Evolutionary conservation across 2,329 filamentous ascomycete species (phyloP), one percentile per base, ranked within the genome.

Genomic region (Macrophomina phaseolina): DNA sequence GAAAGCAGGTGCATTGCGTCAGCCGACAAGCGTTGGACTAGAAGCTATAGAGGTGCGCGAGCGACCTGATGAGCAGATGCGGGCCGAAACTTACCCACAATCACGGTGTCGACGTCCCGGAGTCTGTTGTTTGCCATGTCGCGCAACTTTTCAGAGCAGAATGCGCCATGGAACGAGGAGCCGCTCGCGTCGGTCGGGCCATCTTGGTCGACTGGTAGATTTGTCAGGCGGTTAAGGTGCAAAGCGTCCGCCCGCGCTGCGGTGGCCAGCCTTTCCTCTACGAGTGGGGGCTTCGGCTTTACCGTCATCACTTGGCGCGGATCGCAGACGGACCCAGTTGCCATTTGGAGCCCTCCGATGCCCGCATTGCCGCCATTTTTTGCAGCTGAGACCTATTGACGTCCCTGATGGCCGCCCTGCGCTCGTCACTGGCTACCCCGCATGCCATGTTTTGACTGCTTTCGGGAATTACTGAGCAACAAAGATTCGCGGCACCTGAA

Each of bases 71-170:
- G 55, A 28, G 28, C 55, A 40, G 55, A 38, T 18, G 56, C 40
- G 64, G 45, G 64, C 40, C 64, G 53, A 34, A n/a, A 60, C 58
- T 28, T 68, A 79, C 77, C 77, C 69, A 79, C 75, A 69, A 80
- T 77, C 69, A 79, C 76, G 66, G 78, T 79, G 71, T 80, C 78
- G 69, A 79, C 76, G 71, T 71, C 74, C 73, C 72, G 70, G 66
- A 77, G 77, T 67, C 78, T 70, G 67, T 70, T 70, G 64, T 68
- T 70, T 72, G 78, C 77, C 78, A 80, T 80, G 74, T 74, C 76
- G 71, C 73, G 56, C 64, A 42, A 28, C 14, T 14, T 45, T 36
- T 45, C 36, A 40, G 48, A 46, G 16, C 23, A 51, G 2, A 30
- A 48, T 52, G 55, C 48, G 64, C 56, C 64, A 66, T 66, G 53